phyloP scores from a whole-genome alignment of 1,284 basidiomycete species.

The Melampsora larici-populina region DNA sequence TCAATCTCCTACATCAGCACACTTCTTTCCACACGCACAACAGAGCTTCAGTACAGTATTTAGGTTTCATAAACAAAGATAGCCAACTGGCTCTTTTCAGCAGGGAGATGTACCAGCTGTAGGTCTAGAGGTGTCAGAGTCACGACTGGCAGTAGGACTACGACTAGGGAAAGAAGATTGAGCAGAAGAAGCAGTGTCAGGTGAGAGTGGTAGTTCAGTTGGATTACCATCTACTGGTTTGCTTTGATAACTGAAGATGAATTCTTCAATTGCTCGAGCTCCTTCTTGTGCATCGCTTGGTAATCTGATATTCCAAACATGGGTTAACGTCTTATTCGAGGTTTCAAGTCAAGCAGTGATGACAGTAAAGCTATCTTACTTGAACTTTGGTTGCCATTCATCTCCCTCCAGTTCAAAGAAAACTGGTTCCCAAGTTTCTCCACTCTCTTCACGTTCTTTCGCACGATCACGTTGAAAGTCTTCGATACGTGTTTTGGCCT shows the following conservation, averaged over 20 bases:
- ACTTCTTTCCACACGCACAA: too few species aligned
- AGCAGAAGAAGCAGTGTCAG: not conserved
- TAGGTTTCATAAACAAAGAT: too few species aligned
- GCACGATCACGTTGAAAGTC: constrained; percentile 82
- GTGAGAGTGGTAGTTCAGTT: not conserved
- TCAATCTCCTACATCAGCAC: too few species aligned
- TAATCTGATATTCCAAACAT: constrained; percentile 21
- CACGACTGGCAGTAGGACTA: too few species aligned
- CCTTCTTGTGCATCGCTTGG: constrained; percentile 22
- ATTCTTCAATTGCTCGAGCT: constrained; percentile 14
- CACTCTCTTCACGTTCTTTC: constrained; percentile 71
- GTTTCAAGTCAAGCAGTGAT: too few species aligned
- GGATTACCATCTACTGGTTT: not conserved
- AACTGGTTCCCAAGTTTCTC: constrained; percentile 65
- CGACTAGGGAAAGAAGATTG: too few species aligned
- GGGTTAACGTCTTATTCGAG: too few species aligned
- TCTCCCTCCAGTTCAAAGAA: constrained; percentile 75
- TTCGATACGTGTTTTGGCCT: constrained; percentile 84
- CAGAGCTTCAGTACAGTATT: too few species aligned
- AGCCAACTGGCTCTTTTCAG: too few species aligned
- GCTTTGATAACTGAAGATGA: constrained; percentile 23
- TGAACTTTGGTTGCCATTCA: constrained; percentile 75
- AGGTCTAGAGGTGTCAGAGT: too few species aligned
- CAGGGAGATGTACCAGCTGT: too few species aligned
- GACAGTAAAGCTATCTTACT: not conserved